phyloP scores from a whole-genome alignment of 345 rosid genomes.

The Syzygium grande region DNA sequence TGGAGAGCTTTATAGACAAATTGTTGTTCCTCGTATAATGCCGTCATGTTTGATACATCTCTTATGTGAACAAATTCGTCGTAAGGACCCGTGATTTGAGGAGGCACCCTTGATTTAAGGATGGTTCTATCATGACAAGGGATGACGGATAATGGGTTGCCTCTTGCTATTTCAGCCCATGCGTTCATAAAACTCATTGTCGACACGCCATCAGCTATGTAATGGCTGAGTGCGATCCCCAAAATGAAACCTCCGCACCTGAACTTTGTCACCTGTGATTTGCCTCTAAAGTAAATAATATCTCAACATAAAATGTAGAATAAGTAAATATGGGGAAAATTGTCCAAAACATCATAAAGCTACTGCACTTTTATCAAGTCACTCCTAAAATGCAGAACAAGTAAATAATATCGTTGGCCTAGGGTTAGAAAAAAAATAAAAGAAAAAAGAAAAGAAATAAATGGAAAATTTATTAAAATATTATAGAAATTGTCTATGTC shows the following conservation, averaged over 20 bases:
- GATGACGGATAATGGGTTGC: not conserved
- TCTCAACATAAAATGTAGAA: too few species aligned
- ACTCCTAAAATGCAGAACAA: too few species aligned
- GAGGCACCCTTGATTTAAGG: not conserved
- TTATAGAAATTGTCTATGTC: too few species aligned
- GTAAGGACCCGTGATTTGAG: not conserved
- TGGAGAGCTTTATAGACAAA: not conserved
- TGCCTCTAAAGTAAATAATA: not conserved
- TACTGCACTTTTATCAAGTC: too few species aligned
- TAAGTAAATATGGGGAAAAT: too few species aligned
- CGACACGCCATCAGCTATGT: conserved; percentile 48
- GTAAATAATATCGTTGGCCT: too few species aligned
- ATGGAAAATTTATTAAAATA: too few species aligned
- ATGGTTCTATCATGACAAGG: not conserved
- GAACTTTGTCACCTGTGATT: conserved; percentile 39
- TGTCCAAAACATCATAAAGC: too few species aligned
- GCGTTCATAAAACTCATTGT: conserved; percentile 42
- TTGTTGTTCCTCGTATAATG: not conserved
- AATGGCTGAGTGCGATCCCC: conserved; percentile 49
- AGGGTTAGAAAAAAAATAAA: too few species aligned
- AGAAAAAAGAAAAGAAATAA: too few species aligned
- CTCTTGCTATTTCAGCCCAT: conserved; percentile 25
- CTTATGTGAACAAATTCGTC: not conserved
- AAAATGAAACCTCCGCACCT: conserved; percentile 48
- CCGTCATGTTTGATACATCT: not conserved